These are phyloP conservation scores for Paspalum notatum DNA, from an alignment of 176 grass and related monocot genomes.

Conservation along the genomic window DNA sequence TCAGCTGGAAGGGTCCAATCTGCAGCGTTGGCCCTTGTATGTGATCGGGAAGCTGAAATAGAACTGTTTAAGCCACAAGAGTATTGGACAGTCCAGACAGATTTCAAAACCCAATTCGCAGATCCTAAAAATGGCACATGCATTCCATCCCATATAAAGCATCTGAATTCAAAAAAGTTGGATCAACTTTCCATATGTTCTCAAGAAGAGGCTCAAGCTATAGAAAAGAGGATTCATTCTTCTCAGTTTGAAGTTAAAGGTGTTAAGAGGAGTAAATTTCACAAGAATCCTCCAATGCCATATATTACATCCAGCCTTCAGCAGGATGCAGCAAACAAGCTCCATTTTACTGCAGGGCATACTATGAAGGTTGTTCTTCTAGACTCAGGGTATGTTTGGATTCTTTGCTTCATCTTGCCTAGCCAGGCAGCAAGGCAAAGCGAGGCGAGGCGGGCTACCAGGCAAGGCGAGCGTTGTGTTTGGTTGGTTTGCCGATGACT, in stretches of 20 bases:
- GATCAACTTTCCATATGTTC: conserved; percentile 78
- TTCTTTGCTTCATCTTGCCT: too few species aligned
- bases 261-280: conserved; percentile 71
- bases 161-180: conserved; percentile 76
- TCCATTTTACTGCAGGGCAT: conserved; percentile 64
- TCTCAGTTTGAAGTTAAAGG: conserved; percentile 73
- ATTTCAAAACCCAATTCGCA: conserved; percentile 50
- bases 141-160: conserved; percentile 70
- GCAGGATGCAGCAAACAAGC: conserved; percentile 87
- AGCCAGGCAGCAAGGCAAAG: too few species aligned
- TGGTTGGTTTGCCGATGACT: too few species aligned
- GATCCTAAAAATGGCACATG: conserved; percentile 44
- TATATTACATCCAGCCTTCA: conserved; percentile 98
- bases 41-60: conserved; percentile 88
- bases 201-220: conserved; percentile 56
- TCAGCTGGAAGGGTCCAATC: conserved; percentile 96
- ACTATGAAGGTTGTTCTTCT: conserved; percentile 86
- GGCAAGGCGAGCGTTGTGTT: too few species aligned
- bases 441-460: too few species aligned
- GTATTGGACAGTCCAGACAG: conserved; percentile 77
- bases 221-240: conserved; percentile 62
- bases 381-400: too few species aligned
- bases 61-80: conserved; percentile 77
- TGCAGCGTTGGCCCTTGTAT: conserved; percentile 89
- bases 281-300: conserved; percentile 81